Conservation (phyloP, 129 eudicot genomes). For the Artemisia annua region DNA sequence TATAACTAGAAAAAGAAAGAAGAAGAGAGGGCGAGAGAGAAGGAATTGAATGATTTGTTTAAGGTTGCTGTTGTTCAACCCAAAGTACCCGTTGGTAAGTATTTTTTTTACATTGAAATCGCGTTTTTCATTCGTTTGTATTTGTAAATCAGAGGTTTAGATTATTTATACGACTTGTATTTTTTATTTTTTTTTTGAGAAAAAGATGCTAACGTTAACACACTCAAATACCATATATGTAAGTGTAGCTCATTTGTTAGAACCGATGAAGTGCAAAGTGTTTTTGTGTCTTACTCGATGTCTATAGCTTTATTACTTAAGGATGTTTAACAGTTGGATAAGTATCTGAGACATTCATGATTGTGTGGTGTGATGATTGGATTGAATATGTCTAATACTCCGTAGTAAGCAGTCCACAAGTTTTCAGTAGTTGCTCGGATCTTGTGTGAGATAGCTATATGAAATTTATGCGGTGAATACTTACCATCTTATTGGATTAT, state of each 20-base stretch:
- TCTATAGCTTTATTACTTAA: neutral
- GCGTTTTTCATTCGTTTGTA: neutral
- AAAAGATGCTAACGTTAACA: too few species aligned
- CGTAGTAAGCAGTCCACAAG: neutral
- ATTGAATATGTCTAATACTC: neutral
- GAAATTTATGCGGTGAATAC: neutral
- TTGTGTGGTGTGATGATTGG: constrained; percentile 5
- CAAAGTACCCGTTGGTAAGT: constrained; percentile 59
- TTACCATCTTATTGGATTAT: neutral
- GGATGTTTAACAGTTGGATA: constrained; percentile 9
- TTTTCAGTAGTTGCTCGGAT: neutral
- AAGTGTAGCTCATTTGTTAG: constrained; percentile 14
- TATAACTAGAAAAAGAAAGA: constrained; percentile 59
- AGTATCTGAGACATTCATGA: constrained; percentile 13
- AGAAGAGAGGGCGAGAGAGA: constrained; percentile 64
- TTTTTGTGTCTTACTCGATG: neutral
- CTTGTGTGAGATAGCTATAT: neutral
- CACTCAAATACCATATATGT: neutral
- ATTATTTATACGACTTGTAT: too few species aligned
- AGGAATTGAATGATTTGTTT: constrained; percentile 63
- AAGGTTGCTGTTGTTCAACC: constrained; percentile 72
- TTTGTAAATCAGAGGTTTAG: too few species aligned
- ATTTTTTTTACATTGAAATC: neutral
- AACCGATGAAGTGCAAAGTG: too few species aligned
- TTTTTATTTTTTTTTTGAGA: too few species aligned